Base-by-base conservation (phyloP, 140 eudicot species). In the Erigeron philadelphicus region DNA sequence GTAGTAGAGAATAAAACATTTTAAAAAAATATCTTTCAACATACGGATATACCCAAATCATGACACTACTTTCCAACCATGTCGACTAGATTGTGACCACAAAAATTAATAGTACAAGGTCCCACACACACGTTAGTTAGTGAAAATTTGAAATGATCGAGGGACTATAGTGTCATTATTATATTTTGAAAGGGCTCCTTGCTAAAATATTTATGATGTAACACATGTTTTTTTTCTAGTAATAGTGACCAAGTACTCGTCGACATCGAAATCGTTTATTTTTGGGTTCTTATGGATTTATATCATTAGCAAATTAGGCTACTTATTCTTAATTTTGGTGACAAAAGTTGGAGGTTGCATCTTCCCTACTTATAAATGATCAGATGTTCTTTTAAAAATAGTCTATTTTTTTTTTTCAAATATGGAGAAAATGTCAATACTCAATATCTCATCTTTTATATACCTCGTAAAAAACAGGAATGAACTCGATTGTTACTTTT, bases 81-180 rank as follows among this genome's bases (percentile, higher is more conserved):
- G 72, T 76, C 76, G 76, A 76, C 76, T 50, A 13, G 17, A 76
- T 35, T 15, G 18, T 49, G 66, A 62, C 80, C 80, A 69, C 80
- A 76, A 67, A 8, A 59, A 4, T 7, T 31, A 43, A 31, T 31
- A 31, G 5, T 62, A 25, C 53, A 62, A 23, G 71, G 80, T 44
- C 80, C 76, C 61, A 76, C 76, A 9, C 25, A 15, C 62, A 44
- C 17, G 18, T 7, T 11, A 13, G 1, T 38, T 21, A 21, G 1
- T 21, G 25, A 15, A 58, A 19, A 68, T 11, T 38, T 40, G 57
- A 60, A 56, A 60, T 49, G 10, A 57, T 62, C 61, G 53, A 62
- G 61, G 38, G 18, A 9, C 66, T n/a, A 13, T 61, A 6, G 1
- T 42, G 41, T 44, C 10, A 10, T 17, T 50, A 31, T 52, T 17